A percentile compares a stretch with the other conserved stretches of the same genome.
Conservation (phyloP, 2,329 filamentous ascomycete genomes). For the Daldinia eschscholtzii region DNA sequence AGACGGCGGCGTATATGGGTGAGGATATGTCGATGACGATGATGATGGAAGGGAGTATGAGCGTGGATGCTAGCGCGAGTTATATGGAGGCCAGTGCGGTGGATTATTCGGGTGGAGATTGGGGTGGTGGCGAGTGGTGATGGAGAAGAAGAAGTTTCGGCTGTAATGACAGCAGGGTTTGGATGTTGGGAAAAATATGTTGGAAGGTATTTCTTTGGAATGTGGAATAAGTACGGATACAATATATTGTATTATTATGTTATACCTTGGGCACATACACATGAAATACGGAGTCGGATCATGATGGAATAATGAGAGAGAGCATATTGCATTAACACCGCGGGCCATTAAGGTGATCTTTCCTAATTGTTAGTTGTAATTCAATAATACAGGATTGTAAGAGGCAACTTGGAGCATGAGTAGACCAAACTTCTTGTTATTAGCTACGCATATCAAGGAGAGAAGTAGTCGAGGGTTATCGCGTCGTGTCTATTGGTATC, state of each 20-base stretch:
- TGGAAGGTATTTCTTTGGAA: background rate
- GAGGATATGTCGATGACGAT: conserved; percentile 8
- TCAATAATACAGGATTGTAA: background rate
- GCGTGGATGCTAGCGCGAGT: conserved; percentile 31
- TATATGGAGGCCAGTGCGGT: conserved; percentile 20
- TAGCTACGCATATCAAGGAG: background rate
- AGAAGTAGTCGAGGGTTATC: background rate
- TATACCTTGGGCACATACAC: too few relatives aligned
- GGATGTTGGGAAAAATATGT: background rate
- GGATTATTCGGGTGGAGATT: conserved; percentile 49
- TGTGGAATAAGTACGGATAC: background rate
- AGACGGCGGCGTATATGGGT: background rate
- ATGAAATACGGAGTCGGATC: background rate
- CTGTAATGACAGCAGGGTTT: background rate
- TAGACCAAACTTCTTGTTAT: background rate
- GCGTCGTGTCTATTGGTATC: conserved; percentile 37
- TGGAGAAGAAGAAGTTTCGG: background rate
- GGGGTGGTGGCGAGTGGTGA: conserved; percentile 42
- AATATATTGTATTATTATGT: background rate
- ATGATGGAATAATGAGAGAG: background rate
- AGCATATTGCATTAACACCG: background rate
- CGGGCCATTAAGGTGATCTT: background rate
- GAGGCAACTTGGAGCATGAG: background rate
- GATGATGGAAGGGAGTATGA: conserved; percentile 25
- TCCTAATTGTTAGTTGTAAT: background rate